Evolutionary conservation across 345 rosid genomes (phyloP).

Genomic region (Sonneratia alba): DNA sequence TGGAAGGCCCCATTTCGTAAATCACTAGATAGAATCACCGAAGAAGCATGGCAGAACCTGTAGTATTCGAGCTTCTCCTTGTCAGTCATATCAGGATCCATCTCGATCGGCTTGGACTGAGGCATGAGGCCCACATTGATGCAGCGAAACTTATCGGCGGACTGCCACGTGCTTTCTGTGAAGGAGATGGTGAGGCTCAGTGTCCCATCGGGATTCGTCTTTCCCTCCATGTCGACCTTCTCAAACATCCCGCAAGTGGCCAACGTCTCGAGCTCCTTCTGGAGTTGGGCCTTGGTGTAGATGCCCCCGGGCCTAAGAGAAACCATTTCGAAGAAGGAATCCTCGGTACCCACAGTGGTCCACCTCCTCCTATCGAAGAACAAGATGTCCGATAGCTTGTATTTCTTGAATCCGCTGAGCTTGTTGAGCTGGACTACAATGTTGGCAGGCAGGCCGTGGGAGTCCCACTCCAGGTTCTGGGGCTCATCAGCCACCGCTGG

Average conservation of each 20-base stretch:
- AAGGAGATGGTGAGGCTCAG: slow-evolving; percentile 55
- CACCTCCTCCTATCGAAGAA: slow-evolving; percentile 61
- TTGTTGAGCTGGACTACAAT: slow-evolving; percentile 67
- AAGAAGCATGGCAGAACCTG: background rate
- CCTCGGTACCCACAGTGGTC: slow-evolving; percentile 66
- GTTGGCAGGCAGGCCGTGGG: slow-evolving; percentile 88
- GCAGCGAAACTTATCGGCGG: slow-evolving; percentile 75
- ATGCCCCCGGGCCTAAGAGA: slow-evolving; percentile 70
- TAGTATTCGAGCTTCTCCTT: slow-evolving; percentile 90
- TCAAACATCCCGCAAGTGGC: slow-evolving; percentile 99
- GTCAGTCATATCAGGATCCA: slow-evolving; percentile 94
- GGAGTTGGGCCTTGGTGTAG: slow-evolving; percentile 72
- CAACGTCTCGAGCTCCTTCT: slow-evolving; percentile 79
- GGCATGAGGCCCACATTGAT: slow-evolving; percentile 83
- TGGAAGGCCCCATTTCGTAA: background rate
- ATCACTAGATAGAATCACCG: background rate
- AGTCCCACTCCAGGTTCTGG: slow-evolving; percentile 68
- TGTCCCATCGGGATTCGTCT: slow-evolving; percentile 76
- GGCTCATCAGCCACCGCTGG: slow-evolving; percentile 72
- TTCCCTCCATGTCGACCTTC: slow-evolving; percentile 84
- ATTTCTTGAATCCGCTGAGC: slow-evolving; percentile 79
- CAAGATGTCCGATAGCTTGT: slow-evolving; percentile 68
- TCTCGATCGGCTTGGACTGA: slow-evolving; percentile 74
- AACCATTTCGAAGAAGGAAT: slow-evolving; percentile 97
- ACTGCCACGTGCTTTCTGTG: slow-evolving; percentile 88